phyloP scores from a whole-genome alignment of 345 rosid species.

The Anacardium occidentale region DNA sequence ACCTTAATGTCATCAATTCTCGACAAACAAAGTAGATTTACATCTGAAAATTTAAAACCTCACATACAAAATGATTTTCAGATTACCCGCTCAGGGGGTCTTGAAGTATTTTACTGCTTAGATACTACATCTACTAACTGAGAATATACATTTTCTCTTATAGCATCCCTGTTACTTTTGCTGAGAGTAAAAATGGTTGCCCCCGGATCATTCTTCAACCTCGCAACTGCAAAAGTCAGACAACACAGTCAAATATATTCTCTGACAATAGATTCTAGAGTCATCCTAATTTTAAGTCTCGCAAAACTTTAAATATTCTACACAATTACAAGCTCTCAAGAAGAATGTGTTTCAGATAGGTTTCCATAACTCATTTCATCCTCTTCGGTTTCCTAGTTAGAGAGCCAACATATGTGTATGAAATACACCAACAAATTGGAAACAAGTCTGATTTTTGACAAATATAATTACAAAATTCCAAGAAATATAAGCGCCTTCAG shows the following conservation, averaged over 20 bases:
- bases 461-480: neutral
- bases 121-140: constrained; percentile 36
- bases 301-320: no score
- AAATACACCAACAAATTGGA: neutral
- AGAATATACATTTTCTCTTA: constrained; percentile 42
- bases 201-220: constrained; percentile 58
- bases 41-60: neutral
- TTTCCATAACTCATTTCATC: no score
- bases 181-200: constrained; percentile 49
- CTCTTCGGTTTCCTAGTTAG: neutral
- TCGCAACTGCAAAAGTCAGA: constrained; percentile 45
- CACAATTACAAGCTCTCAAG: no score
- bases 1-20: neutral
- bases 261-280: neutral
- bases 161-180: constrained; percentile 48
- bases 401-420: neutral
- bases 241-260: neutral
- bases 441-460: neutral
- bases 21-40: neutral
- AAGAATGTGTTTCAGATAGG: no score
- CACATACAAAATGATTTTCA: neutral
- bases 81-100: neutral
- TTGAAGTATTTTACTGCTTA: constrained; percentile 19
- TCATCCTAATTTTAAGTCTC: neutral
- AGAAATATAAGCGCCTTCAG: neutral